phyloP scores from a whole-genome alignment of 805 yeast species.

The Cyberlindnera xylosilytica region DNA sequence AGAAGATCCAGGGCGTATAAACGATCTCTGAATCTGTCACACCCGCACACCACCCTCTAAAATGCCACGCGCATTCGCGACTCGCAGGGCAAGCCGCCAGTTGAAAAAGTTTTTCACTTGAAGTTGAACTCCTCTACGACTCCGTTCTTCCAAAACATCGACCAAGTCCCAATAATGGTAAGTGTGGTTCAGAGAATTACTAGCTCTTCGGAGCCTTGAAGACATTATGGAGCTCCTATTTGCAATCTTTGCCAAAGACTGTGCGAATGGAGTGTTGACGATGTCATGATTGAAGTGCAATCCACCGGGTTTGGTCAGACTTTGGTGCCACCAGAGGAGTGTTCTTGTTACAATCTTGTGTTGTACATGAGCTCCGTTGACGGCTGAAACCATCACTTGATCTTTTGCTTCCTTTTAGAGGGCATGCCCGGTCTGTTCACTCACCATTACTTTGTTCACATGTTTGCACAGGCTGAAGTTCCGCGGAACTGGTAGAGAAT shows the following conservation, averaged over 20 bases:
- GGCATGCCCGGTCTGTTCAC: background rate
- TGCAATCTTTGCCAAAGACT: slow-evolving; percentile 9
- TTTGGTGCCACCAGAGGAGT: slow-evolving; percentile 1
- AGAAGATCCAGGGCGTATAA: no score
- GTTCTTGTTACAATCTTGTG: no score
- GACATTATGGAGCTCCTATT: slow-evolving; percentile 30
- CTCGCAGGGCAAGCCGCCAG: no score
- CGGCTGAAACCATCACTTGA: background rate
- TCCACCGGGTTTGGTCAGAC: background rate
- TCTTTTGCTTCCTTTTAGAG: background rate
- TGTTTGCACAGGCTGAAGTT: slow-evolving; percentile 21
- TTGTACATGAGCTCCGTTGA: slow-evolving; percentile 1
- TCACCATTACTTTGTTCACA: slow-evolving; percentile 9
- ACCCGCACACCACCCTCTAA: no score
- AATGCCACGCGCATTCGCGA: no score
- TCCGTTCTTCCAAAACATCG: no score
- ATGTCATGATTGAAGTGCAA: slow-evolving; percentile 17
- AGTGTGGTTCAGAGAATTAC: background rate
- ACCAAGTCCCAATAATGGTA: no score
- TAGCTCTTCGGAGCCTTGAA: background rate
- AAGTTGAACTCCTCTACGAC: no score
- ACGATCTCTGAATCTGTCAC: no score
- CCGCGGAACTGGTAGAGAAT: slow-evolving; percentile 10
- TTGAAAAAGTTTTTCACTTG: no score
- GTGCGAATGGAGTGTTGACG: slow-evolving; percentile 28